Conservation (phyloP, 2,329 filamentous ascomycete genomes). For the Periconia digitata region DNA sequence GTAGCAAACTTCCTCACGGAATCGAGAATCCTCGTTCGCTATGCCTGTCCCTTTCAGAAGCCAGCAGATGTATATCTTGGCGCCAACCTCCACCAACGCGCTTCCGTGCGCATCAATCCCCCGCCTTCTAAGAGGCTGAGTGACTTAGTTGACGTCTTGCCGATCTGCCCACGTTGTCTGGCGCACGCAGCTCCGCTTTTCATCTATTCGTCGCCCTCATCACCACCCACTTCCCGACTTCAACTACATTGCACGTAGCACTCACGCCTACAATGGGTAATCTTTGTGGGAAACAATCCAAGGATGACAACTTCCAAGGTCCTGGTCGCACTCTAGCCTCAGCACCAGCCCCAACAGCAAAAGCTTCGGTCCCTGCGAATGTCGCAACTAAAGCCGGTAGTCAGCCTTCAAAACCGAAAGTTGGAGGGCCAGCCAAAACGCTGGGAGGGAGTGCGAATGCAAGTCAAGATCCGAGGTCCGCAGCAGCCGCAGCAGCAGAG, state of each 20-base stretch:
- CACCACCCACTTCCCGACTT: conserved; percentile 4
- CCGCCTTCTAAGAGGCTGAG: conserved; percentile 25
- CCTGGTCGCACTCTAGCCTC: conserved; percentile 73
- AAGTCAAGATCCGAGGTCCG: conserved; percentile 64
- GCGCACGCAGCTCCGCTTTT: conserved; percentile 18
- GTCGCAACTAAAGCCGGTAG: conserved; percentile 11
- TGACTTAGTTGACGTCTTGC: background rate
- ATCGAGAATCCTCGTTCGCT: background rate
- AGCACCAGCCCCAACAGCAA: conserved; percentile 49
- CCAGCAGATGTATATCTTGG: background rate
- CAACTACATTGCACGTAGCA: conserved; percentile 3
- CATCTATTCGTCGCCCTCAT: conserved; percentile 17
- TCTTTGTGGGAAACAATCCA: conserved; percentile 72
- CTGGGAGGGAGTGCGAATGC: conserved; percentile 59
- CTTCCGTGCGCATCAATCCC: conserved; percentile 6
- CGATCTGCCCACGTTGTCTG: conserved; percentile 11
- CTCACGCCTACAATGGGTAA: conserved; percentile 69
- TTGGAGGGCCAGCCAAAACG: conserved; percentile 56
- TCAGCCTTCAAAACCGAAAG: conserved; percentile 38
- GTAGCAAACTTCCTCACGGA: too few species aligned
- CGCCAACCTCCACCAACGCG: background rate
- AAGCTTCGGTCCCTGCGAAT: conserved; percentile 39
- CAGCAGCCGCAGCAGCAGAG: conserved; percentile 82
- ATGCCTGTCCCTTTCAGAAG: background rate
- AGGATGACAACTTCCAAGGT: conserved; percentile 65